Base-by-base conservation (phyloP, 2,329 filamentous ascomycete genomes). In the Aureobasidium melanogenum region DNA sequence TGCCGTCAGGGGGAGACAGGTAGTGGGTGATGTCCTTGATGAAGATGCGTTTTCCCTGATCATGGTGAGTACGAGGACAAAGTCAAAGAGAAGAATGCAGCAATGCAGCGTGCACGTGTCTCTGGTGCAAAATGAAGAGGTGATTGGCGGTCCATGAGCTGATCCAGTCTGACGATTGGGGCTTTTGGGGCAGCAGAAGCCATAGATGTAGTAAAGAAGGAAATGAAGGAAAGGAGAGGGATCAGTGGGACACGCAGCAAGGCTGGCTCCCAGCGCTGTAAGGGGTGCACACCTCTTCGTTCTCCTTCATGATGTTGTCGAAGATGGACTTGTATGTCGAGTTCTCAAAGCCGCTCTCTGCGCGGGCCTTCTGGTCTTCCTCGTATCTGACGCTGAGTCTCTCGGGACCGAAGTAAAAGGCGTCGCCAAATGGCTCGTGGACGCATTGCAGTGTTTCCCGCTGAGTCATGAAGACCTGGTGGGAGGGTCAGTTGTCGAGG, bases 21-120 rank as follows among this genome's bases (percentile, higher is more conserved):
- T 97, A 97, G 76, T 97, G 88, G 61, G 89, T 87, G 78, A 97
- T 99, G 74, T 97, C 94, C 76, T 99, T 99, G 82, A 99, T 94
- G 78, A 97, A 97, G 69, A 96, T 79, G 68, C 93, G 89, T 79
- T 96, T 96, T 69, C 86, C 88, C 89, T 95, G 67, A 64, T 69
- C 61, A 70, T 67, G 71, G 75, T 81, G 73, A 78, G 75, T 73
- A 73, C 69, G 26, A 41, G 56, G 32, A 47, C 41, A 38, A 19
- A 14, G 5, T 59, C 50, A 41, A 34, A n/a, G 36, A 30, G 17
- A 32, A 12, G 28, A 48, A 19, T 32, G 46, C 28, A 50, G 46
- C 28, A 19, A 30, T 34, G 46, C 32, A 34, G n/a, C 19, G n/a
- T 22, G 32, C 46, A 34, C n/a, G 44, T 59, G 46, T 43, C 36